Percentiles rank a stretch among this genome's conserved stretches.
phyloP scores from a whole-genome alignment of 179 eudicot genomes.

The Silene coronaria region DNA sequence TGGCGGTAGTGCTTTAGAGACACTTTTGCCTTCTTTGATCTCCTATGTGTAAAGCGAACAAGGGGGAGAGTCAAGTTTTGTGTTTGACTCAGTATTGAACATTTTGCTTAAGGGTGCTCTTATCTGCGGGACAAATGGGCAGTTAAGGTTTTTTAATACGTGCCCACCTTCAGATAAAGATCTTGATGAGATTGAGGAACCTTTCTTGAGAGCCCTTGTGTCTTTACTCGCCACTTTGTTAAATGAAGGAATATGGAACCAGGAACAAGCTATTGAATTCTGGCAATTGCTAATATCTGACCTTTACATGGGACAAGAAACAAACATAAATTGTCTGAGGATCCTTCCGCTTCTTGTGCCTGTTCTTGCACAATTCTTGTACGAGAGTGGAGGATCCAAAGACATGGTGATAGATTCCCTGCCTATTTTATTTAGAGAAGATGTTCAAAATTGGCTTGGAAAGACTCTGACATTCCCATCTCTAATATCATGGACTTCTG shows the following conservation, averaged over 20 bases:
- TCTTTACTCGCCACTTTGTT: constrained; percentile 50
- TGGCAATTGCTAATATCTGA: constrained; percentile 53
- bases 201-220: constrained; percentile 70
- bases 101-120: constrained; percentile 85
- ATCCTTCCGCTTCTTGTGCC: constrained; percentile 57
- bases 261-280: constrained; percentile 41
- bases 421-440: constrained; percentile 32
- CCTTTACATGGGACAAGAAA: constrained; percentile 60
- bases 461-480: constrained; percentile 55
- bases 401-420: constrained; percentile 25
- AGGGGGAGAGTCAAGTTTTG: constrained; percentile 20
- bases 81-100: constrained; percentile 48
- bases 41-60: constrained; percentile 35
- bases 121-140: constrained; percentile 44
- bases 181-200: constrained; percentile 55
- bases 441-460: constrained; percentile 68
- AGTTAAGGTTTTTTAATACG: constrained; percentile 36
- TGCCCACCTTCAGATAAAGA: constrained; percentile 60
- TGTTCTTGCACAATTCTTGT: constrained; percentile 54
- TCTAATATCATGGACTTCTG: constrained; percentile 57
- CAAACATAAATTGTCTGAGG: constrained; percentile 56
- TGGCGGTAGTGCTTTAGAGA: constrained; percentile 61
- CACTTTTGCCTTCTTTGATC: constrained; percentile 61
- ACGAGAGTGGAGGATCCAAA: constrained; percentile 20
- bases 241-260: constrained; percentile 56